Base-by-base conservation (phyloP, 2,329 filamentous ascomycete species). In the Neopestalotiopsis sp. region DNA sequence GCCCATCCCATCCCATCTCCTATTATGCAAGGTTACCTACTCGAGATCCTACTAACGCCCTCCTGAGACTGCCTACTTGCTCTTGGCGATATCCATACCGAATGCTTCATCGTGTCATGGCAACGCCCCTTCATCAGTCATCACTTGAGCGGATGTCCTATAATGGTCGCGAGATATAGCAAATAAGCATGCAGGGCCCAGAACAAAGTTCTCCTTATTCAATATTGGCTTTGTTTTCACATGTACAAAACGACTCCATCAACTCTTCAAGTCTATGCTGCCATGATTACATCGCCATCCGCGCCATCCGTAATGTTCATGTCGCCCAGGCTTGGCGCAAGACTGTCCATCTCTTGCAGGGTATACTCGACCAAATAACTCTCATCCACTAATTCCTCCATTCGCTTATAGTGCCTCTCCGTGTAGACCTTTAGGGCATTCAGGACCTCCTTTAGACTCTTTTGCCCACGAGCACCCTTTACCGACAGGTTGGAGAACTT, bases 321-420 rank as follows among this genome's bases (percentile, higher is more conserved):
- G 63, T 72, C 77, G 42, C 79, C 79, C 67, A 82, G 70, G 59
- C 81, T 75, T 7, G 87, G 86, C 56, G 84, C 85, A 70, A 91
- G 86, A 78, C 87, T 92, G 77, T 97, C 94, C 95, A 98, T 98
- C 83, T 97, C 93, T 76, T 91, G 88, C 71, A 98, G 84, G 71
- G 95, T 97, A 87, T 97, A 98, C 81, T 97, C 94, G 56, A 98
- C 89, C 75, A 99, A 82, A 81, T 95, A 98, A 77, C 95, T 97
- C 84, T 98, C 96, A 78, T 98, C 95, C 56, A 95, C 90, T 74
- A 98, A 83, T 76, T 97, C 95, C 79, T 97, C 95, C 74, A 96
- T 88, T 67, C 95, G 88, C 80, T 91, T 92, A 80, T 97, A 98
- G 80, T 99, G 96, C 72, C 95, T 88, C 81, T 98, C 94, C 0